These are phyloP conservation scores for Russula sp. DNA, from an alignment of 768 basidiomycete species.

Conservation along the genomic window DNA sequence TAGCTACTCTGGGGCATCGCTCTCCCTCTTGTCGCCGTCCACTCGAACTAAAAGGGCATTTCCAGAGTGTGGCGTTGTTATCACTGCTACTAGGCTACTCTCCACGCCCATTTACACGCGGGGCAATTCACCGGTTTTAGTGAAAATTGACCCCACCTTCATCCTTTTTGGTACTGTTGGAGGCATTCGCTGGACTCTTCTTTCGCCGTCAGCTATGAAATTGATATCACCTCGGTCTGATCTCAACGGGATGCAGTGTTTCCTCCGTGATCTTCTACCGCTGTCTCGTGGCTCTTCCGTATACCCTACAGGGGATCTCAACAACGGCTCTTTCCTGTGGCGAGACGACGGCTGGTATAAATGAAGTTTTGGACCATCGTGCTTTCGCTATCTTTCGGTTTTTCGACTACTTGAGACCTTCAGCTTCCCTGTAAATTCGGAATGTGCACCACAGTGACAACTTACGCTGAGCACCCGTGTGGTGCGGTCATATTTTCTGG, in stretches of 20 bases:
- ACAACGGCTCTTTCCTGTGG: background rate
- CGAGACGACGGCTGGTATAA: slow-evolving; percentile 4
- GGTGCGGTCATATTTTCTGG: slow-evolving; percentile 15
- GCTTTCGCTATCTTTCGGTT: background rate
- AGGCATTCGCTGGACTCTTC: background rate
- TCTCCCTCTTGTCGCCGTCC: background rate
- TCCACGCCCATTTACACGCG: background rate
- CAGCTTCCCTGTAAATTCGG: background rate
- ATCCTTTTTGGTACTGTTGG: background rate
- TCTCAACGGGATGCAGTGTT: background rate
- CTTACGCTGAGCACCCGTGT: slow-evolving; percentile 12
- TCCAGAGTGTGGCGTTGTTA: slow-evolving; percentile 1
- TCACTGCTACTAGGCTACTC: background rate
- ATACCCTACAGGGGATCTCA: too few relatives aligned
- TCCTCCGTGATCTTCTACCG: background rate
- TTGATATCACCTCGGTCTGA: background rate
- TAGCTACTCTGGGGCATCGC: background rate
- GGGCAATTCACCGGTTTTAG: background rate
- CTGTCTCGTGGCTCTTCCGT: too few relatives aligned
- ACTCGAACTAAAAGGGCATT: background rate
- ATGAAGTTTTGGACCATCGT: background rate
- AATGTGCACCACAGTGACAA: slow-evolving; percentile 18
- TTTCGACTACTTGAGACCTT: background rate
- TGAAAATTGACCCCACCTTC: too few relatives aligned
- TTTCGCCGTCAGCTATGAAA: background rate